Evolutionary conservation across 352 stramenopile species (phyloP), one percentile per base, ranked within the genome.

Genomic region (Aphanomyces stellatus): DNA sequence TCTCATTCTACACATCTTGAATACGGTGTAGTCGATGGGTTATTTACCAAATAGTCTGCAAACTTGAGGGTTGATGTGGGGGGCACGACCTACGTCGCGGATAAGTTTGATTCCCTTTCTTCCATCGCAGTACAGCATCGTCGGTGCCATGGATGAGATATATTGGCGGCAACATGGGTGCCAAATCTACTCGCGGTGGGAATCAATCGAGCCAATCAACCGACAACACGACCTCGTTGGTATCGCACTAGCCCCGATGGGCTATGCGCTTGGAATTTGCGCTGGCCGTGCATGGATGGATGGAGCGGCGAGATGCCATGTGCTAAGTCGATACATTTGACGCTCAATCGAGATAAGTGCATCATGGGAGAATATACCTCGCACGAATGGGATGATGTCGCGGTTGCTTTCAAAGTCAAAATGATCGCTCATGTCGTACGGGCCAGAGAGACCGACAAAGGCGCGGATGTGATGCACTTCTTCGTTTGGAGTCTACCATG

Each of bases 281-380:
- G 53, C 46, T 77, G 70, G 31, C 82, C 82, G 19, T 88, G 74
- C 78, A 91, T 83, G 19, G 82, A 77, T 25, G 82, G 82, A 63
- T 91, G 88, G 80, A 91, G 87, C 17, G 78, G 73, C 53, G 82
- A 91, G 62, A 91, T 85, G 42, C 87, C 78, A 60, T 89, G 79
- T 41, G 88, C 81, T 63, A 51, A 22, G n/a, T n/a, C n/a, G 22
- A 35, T 37, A 19, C 25, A 35, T 56, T 37, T 22, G 13, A 27
- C 11, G 25, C 49, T 19, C n/a, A n/a, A n/a, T n/a, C 24, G 8
- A 28, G 10, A 2, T 1, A 2, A 57, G 22, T 15, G 15, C 19
- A n/a, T n/a, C n/a, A n/a, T n/a, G 49, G 22, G 7, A 28, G 19
- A 17, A 37, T 11, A 19, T 19, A 31, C 27, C 19, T 57, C 76